Base-by-base conservation (phyloP, 2,329 filamentous ascomycete genomes). In the Paraphaeosphaeria minitans region DNA sequence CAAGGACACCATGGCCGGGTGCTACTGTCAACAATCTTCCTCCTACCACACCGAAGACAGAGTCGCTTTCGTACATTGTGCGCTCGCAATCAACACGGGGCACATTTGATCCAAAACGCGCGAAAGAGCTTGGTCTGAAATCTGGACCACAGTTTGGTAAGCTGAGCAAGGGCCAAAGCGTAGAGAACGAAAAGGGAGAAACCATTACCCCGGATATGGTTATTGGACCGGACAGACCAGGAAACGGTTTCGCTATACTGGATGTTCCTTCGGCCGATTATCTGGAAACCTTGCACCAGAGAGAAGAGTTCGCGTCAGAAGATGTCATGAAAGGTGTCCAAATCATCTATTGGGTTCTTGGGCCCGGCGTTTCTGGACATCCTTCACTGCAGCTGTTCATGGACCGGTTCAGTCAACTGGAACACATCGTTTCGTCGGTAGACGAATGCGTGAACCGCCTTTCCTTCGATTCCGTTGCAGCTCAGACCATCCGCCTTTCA, bases 171-270 rank as follows among this genome's bases (percentile, higher is more conserved):
- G 92, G 93, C 2, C 64, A 88, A 61, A 87, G 76, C 49, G 87
- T 95, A 1, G 78, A 80, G 54, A 87, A 86, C 24, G 79, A 82
- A 14, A 84, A 89, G 66, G 93, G 92, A 4, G 82, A 81, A 7
- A 84, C 83, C 0, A 85, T 99, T 31, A 95, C 89, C 0, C 89
- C 94, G 1, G 90, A 95, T 0, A 95, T 96, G 89, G 93, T 98
- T 1, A 72, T 99, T 53, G 92, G 85, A 1, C 81, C 87, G 12
- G 78, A 83, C 3, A 83, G 87, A 56, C 82, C 84, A 6, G 93
- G 93, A 12, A 85, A 83, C 56, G 93, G 92, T 2, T 82, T 97
- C 63, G 89, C 91, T 9, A 82, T 99, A 8, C 81, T 96, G 42
- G 93, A 98, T 66, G 75, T 99, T 8, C 91, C 92, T 1, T 85